Evolutionary conservation across 2,329 filamentous ascomycete genomes (phyloP).

Genomic region (Akanthomyces muscarius): DNA sequence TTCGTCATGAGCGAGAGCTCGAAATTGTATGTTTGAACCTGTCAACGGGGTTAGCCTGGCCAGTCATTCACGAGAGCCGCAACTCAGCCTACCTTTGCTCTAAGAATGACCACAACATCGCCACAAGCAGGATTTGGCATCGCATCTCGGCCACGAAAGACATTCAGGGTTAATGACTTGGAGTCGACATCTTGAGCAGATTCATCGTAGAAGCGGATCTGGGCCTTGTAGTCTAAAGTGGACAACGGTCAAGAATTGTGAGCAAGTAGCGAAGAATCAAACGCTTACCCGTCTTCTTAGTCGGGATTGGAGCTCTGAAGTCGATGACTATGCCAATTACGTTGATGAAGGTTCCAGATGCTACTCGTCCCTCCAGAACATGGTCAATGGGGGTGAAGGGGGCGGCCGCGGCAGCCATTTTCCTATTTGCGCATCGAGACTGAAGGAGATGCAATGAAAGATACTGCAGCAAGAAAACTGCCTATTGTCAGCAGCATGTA

Average conservation of each 20-base stretch:
- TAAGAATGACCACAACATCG: conserved; percentile 43
- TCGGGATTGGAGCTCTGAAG: conserved; percentile 48
- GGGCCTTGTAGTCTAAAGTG: conserved; percentile 54
- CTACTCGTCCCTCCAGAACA: conserved; percentile 39
- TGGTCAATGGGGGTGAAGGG: conserved; percentile 30
- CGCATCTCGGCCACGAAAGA: conserved; percentile 53
- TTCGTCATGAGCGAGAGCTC: conserved; percentile 44
- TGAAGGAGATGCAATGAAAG: neutral
- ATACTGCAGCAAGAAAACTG: neutral
- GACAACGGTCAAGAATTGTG: neutral
- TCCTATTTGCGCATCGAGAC: neutral
- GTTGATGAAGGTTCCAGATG: conserved; percentile 38
- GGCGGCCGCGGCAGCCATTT: conserved; percentile 14
- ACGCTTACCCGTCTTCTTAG: conserved; percentile 47
- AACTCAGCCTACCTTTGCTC: conserved; percentile 45
- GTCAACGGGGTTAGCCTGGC: neutral
- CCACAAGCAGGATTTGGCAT: conserved; percentile 45
- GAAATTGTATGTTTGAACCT: conserved; percentile 40
- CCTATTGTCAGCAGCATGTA: neutral
- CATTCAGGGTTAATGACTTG: conserved; percentile 45
- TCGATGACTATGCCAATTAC: conserved; percentile 71
- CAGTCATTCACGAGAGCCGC: neutral
- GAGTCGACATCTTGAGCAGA: conserved; percentile 44
- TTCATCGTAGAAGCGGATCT: conserved; percentile 57
- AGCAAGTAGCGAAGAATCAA: neutral